phyloP scores from a whole-genome alignment of 75 land plant species.

The Pinus tabuliformis region DNA sequence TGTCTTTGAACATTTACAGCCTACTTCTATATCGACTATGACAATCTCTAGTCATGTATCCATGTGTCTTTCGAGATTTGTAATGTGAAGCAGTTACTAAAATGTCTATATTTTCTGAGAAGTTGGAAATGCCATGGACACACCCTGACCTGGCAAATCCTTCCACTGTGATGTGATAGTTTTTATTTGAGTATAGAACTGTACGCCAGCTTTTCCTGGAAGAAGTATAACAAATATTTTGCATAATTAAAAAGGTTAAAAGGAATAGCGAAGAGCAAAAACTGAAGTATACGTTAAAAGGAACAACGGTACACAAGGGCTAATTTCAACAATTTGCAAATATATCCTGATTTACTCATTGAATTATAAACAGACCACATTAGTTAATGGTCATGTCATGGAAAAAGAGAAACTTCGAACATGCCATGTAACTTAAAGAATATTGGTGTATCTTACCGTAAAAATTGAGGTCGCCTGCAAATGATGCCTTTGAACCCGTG shows the following conservation, averaged over 20 bases:
- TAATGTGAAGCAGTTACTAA: not conserved
- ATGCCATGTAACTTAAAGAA: not conserved
- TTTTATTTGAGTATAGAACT: conserved; percentile 90
- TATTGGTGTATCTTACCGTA: conserved; percentile 47
- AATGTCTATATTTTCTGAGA: conserved; percentile 54
- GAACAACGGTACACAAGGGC: too few relatives aligned
- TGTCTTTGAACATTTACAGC: not conserved
- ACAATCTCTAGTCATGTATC: not conserved
- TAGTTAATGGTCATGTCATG: not conserved
- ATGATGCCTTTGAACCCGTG: conserved; percentile 90
- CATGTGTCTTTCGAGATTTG: not conserved
- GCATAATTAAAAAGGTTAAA: not conserved
- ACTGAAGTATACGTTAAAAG: too few relatives aligned
- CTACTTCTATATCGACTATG: not conserved
- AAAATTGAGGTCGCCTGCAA: conserved; percentile 92
- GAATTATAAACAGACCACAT: too few relatives aligned
- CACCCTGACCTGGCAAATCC: conserved; percentile 58
- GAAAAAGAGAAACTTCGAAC: not conserved
- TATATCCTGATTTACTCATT: too few relatives aligned
- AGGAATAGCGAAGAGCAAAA: too few relatives aligned
- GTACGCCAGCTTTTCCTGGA: conserved; percentile 95
- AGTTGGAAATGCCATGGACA: conserved; percentile 89
- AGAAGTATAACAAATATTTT: not conserved
- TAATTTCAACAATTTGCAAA: too few relatives aligned
- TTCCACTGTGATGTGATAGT: conserved; percentile 96